Conservation (phyloP, 1,139 yeast species). For the Meyerozyma athensensis region DNA sequence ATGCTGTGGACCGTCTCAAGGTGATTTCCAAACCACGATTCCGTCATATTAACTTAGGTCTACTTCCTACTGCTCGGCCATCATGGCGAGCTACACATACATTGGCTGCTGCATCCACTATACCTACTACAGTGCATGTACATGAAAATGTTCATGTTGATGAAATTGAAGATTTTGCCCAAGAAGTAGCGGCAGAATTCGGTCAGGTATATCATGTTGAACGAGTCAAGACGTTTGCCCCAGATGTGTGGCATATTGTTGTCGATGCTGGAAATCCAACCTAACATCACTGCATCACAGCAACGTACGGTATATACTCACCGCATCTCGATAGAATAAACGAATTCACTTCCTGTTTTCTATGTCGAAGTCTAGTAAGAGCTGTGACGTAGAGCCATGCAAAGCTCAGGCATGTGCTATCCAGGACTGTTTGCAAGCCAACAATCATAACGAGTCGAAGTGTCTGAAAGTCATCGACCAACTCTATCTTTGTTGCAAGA, state of each 20-base stretch:
- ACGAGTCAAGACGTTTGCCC: constrained; percentile 79
- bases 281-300: no score
- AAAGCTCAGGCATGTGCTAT: constrained; percentile 67
- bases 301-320: no score
- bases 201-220: constrained; percentile 34
- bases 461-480: constrained; percentile 57
- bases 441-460: constrained; percentile 56
- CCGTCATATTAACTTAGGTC: constrained; percentile 71
- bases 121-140: constrained; percentile 47
- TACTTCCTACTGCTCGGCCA: constrained; percentile 63
- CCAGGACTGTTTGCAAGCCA: constrained; percentile 54
- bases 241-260: constrained; percentile 78
- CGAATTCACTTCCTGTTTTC: neutral
- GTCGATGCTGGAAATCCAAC: constrained; percentile 47
- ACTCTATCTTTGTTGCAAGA: constrained; percentile 57
- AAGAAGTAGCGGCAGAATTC: constrained; percentile 11
- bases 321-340: neutral
- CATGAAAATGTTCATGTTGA: constrained; percentile 66
- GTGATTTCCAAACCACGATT: constrained; percentile 23
- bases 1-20: constrained; percentile 38
- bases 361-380: neutral
- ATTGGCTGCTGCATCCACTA: constrained; percentile 15
- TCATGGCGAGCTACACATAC: constrained; percentile 52
- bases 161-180: constrained; percentile 35
- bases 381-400: constrained; percentile 41